Evolutionary conservation across 371 early-diverging fungal genomes (phyloP).

Genomic region (Phascolomyces articulosus): DNA sequence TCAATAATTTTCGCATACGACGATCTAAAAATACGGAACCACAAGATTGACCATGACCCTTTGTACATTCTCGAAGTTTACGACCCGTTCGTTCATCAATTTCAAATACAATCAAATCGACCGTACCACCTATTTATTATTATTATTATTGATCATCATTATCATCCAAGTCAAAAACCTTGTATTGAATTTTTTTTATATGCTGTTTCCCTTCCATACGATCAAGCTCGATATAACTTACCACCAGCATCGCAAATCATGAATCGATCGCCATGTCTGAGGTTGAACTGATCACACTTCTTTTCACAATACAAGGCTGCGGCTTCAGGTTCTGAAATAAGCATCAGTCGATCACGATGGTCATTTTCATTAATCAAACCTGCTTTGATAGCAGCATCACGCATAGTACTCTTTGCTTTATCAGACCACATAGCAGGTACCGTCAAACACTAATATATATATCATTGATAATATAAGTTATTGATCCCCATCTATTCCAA

Average conservation of each 20-base stretch:
- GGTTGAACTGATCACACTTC: slow-evolving; percentile 51
- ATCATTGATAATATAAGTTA: too few relatives aligned
- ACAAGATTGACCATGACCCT: slow-evolving; percentile 60
- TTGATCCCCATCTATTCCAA: too few relatives aligned
- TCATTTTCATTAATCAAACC: slow-evolving; percentile 42
- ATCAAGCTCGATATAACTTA: neutral
- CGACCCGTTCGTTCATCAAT: slow-evolving; percentile 36
- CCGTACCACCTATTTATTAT: slow-evolving; percentile 27
- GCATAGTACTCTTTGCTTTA: slow-evolving; percentile 54
- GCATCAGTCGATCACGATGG: slow-evolving; percentile 48
- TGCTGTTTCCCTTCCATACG: too few relatives aligned
- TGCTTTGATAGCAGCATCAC: slow-evolving; percentile 53
- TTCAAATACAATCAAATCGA: slow-evolving; percentile 44
- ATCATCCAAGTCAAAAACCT: too few relatives aligned
- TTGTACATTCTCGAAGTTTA: slow-evolving; percentile 56
- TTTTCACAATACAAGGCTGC: slow-evolving; percentile 56
- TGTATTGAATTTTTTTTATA: too few relatives aligned
- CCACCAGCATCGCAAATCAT: slow-evolving; percentile 61
- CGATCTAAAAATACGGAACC: slow-evolving; percentile 63
- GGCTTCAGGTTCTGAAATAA: slow-evolving; percentile 55
- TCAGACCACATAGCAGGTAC: slow-evolving; percentile 62
- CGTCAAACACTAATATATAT: slow-evolving; percentile 56
- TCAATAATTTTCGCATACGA: slow-evolving; percentile 56
- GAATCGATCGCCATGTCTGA: slow-evolving; percentile 51
- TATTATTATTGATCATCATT: too few relatives aligned